Base-by-base conservation (phyloP, 2,329 filamentous ascomycete species). In the Aspergillus sp. region DNA sequence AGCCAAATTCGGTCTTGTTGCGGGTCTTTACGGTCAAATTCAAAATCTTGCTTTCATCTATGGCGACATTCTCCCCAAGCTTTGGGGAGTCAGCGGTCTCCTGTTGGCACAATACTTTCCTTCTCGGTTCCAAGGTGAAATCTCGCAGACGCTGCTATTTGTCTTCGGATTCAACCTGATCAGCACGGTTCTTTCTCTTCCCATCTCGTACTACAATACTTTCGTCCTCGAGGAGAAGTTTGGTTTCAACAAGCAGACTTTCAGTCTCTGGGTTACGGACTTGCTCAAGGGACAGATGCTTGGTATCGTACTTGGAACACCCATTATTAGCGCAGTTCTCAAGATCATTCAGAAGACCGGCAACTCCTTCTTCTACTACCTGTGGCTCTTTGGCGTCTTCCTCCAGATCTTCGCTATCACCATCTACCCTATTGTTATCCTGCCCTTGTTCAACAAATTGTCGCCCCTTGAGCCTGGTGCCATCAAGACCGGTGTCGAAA, bases 221-320 rank as follows among this genome's bases (percentile, higher is more conserved):
- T 99, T 99, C 73, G 91, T 98, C 51, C 83, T 99, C 58, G 95
- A 99, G 79, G 93, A 97, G 80, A 91, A 92, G 74, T 99, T 96
- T 70, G 95, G 95, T 53, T 99, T 99, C 86, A 99, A 99, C 80
- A 99, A 99, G 82, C 92, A 97, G 83, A 98, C 95, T 0, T 81
- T 92, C 58, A 88, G 88, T 76, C 84, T 98, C 30, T 99, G 94
- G 84, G 74, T 97, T 56, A 91, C 87, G 70, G 95, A 99, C 76
- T 88, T 97, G 81, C 77, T 98, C 80, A 99, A 99, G 84, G 88
- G 89, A 32, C 92, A 97, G 76, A 84, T 91, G 68, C 85, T 99
- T 61, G 87, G 89, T 55, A 84, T 96, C 67, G 87, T 87, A 51
- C 85, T 99, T 61, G 90, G 91, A 62, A 88, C 92, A 55, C 95